A percentile compares a stretch with the other conserved stretches of the same genome.
phyloP scores from a whole-genome alignment of 208 protist species.

The Leishmania arabica region DNA sequence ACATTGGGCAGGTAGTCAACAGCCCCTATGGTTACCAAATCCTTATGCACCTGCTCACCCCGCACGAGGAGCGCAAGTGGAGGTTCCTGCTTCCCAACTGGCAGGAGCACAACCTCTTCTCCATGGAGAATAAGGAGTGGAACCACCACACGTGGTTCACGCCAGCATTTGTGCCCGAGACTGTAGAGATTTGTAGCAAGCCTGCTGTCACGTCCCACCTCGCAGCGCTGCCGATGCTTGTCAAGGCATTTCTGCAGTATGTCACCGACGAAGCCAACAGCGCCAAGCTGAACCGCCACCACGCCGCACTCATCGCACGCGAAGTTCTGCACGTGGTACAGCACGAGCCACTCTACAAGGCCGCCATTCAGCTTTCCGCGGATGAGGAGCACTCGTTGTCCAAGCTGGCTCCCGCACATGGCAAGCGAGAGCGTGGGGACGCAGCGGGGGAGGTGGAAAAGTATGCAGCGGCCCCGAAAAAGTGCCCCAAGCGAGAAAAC shows the following conservation, averaged over 20 bases:
- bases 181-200: slow-evolving; percentile 85
- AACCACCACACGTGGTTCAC: slow-evolving; percentile 91
- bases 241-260: slow-evolving; percentile 57
- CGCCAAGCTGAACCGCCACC: slow-evolving; percentile 62
- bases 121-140: slow-evolving; percentile 75
- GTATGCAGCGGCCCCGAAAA: not conserved
- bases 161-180: slow-evolving; percentile 62
- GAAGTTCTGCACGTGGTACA: slow-evolving; percentile 72
- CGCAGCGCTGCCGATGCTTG: slow-evolving; percentile 58
- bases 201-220: slow-evolving; percentile 78
- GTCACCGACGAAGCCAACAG: slow-evolving; percentile 30
- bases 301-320: slow-evolving; percentile 68
- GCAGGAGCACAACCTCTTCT: slow-evolving; percentile 87
- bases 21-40: slow-evolving; percentile 88
- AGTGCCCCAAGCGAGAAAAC: slow-evolving; percentile 16
- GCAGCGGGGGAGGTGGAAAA: not conserved
- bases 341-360: slow-evolving; percentile 56
- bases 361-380: slow-evolving; percentile 54
- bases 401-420: slow-evolving; percentile 49
- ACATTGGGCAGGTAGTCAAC: slow-evolving; percentile 79
- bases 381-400: slow-evolving; percentile 41
- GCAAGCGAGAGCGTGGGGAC: slow-evolving; percentile 48
- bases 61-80: slow-evolving; percentile 61
- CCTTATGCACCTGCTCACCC: slow-evolving; percentile 86
- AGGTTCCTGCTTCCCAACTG: slow-evolving; percentile 81